A percentile compares a stretch with the other conserved stretches of the same genome.
Evolutionary conservation across 2,329 filamentous ascomycete genomes (phyloP).

Genomic region (Cercospora sp.): DNA sequence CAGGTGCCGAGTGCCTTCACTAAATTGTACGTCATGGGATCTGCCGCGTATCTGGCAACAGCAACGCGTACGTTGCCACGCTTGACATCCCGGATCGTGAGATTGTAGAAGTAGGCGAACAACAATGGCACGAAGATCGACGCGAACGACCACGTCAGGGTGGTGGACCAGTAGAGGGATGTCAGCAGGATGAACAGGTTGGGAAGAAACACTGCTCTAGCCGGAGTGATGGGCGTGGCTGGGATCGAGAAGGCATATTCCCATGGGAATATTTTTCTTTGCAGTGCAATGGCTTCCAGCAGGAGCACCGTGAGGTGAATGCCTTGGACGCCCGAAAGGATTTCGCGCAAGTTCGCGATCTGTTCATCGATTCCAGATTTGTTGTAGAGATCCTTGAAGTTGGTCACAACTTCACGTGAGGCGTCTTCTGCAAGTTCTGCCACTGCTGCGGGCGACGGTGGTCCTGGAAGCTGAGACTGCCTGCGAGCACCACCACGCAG

Average conservation of each 20-base stretch:
- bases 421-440: constrained; percentile 74
- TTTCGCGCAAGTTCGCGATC: constrained; percentile 66
- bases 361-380: constrained; percentile 67
- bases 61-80: constrained; percentile 37
- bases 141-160: constrained; percentile 73
- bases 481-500: constrained; percentile 24
- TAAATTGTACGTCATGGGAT: constrained; percentile 88
- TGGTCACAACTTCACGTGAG: constrained; percentile 65
- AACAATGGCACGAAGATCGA: constrained; percentile 69
- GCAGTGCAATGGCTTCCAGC: constrained; percentile 71
- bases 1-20: constrained; percentile 80
- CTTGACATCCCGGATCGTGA: constrained; percentile 62
- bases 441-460: constrained; percentile 74
- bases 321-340: constrained; percentile 69
- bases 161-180: constrained; percentile 70
- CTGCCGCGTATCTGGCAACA: constrained; percentile 62
- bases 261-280: constrained; percentile 69
- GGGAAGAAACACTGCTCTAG: constrained; percentile 65
- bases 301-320: constrained; percentile 68
- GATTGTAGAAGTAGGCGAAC: constrained; percentile 86
- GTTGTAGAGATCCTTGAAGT: constrained; percentile 64
- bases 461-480: constrained; percentile 55
- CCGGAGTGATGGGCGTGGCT: constrained; percentile 48
- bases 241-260: constrained; percentile 73
- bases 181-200: constrained; percentile 80